A percentile compares a stretch with the other conserved stretches of the same genome.
These are phyloP conservation scores for Gastrodia elata DNA, from an alignment of 106 monocot genomes.

Conservation along the genomic window DNA sequence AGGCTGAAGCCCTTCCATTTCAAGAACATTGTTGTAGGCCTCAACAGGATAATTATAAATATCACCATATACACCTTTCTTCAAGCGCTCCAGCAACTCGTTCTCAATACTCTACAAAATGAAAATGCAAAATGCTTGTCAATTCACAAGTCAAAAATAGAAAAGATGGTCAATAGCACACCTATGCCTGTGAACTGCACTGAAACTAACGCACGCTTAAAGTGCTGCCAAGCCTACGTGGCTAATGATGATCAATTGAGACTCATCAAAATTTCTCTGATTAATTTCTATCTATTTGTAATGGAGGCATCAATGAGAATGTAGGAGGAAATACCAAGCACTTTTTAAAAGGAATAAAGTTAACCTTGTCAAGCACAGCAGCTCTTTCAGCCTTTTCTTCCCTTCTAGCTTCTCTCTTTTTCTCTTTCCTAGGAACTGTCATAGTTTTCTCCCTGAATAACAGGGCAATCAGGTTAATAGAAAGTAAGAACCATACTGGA, in stretches of 20 bases:
- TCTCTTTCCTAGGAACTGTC: slow-evolving; percentile 84
- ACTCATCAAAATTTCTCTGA: too few species aligned
- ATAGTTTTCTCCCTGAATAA: slow-evolving; percentile 77
- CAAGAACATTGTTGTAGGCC: slow-evolving; percentile 50
- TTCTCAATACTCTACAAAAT: slow-evolving; percentile 76
- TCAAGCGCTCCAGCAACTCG: slow-evolving; percentile 70
- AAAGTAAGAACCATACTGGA: not conserved
- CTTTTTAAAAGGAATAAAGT: not conserved
- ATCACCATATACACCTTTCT: slow-evolving; percentile 84
- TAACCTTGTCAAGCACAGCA: slow-evolving; percentile 80
- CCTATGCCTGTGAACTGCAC: not conserved
- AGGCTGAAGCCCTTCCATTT: slow-evolving; percentile 49
- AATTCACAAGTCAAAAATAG: not conserved
- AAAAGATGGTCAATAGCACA: not conserved
- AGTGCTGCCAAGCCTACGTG: too few species aligned
- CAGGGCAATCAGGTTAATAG: not conserved
- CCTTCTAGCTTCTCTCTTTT: slow-evolving; percentile 77
- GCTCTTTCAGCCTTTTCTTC: slow-evolving; percentile 90
- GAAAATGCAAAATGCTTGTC: not conserved
- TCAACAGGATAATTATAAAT: slow-evolving; percentile 70
- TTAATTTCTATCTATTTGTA: too few species aligned
- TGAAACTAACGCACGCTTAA: not conserved
- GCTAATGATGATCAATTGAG: too few species aligned
- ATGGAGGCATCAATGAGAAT: too few species aligned
- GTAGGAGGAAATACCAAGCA: too few species aligned